These are phyloP conservation scores for Sarocladium kiliense DNA, from an alignment of 2,329 filamentous ascomycete genomes.

Conservation along the genomic window DNA sequence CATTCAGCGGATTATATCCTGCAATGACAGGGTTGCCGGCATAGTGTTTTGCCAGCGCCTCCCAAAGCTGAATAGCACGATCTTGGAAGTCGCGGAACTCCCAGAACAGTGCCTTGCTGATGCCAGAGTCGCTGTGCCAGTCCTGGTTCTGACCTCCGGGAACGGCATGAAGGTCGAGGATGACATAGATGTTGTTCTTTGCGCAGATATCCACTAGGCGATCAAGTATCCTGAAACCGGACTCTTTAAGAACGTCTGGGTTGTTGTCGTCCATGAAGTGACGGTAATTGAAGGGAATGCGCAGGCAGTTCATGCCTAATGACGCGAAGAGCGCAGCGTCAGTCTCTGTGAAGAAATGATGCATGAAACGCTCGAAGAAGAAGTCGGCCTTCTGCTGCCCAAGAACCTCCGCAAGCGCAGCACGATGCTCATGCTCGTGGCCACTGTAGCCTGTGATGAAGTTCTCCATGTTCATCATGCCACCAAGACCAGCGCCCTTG, in stretches of 20 bases:
- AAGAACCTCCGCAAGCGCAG: slow-evolving; percentile 45
- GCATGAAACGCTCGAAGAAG: slow-evolving; percentile 53
- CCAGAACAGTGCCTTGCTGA: slow-evolving; percentile 38
- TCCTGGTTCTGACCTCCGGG: slow-evolving; percentile 43
- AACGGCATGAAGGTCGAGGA: slow-evolving; percentile 38
- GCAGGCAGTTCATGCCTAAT: slow-evolving; percentile 51
- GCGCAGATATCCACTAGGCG: slow-evolving; percentile 40
- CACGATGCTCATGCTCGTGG: slow-evolving; percentile 51
- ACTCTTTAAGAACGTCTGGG: slow-evolving; percentile 39
- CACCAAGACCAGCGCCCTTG: slow-evolving; percentile 25
- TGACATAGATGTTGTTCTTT: slow-evolving; percentile 36
- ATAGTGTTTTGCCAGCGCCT: slow-evolving; percentile 35
- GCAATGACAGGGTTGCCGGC: slow-evolving; percentile 35
- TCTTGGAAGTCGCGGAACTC: slow-evolving; percentile 42
- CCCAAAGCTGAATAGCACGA: slow-evolving; percentile 37
- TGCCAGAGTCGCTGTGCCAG: slow-evolving; percentile 38
- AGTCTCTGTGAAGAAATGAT: slow-evolving; percentile 54
- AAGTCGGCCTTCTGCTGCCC: slow-evolving; percentile 52
- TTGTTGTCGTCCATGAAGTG: slow-evolving; percentile 50
- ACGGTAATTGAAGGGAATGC: slow-evolving; percentile 57
- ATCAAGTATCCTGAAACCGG: slow-evolving; percentile 45
- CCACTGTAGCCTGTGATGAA: slow-evolving; percentile 60
- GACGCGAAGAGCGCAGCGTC: slow-evolving; percentile 55
- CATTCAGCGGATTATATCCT: slow-evolving; percentile 33
- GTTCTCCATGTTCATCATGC: slow-evolving; percentile 47